Base-by-base conservation (phyloP, 257 asterid genomes). In the Echites panduratus region DNA sequence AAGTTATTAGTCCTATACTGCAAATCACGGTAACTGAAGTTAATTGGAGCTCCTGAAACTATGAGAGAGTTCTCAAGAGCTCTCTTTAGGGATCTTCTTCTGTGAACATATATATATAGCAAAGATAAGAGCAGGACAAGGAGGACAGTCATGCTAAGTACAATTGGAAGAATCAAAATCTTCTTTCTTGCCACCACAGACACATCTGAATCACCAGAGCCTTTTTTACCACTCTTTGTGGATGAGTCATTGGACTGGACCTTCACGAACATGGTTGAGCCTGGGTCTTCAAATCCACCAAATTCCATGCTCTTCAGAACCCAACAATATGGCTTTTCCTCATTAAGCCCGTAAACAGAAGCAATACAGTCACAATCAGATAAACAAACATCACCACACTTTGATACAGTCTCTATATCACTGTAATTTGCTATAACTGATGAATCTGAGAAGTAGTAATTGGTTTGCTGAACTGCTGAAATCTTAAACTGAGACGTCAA, bases 281-380 rank as follows among this genome's bases (percentile, higher is more conserved):
- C 92, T 0, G 89, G 71, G 77, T 90, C 96, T 82, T 85, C 92
- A 27, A 84, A 93, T 54, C 97, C 98, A 65, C 98, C 97, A 52
- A 88, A 90, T 68, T 88, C 94, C 86, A 89, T 79, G 47, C 80
- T 78, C 79, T 80, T 80, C 49, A 93, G 80, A 16, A 93, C 63
- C 98, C 98, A 93, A 77, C 97, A 93, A 41, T 90, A 93, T 16
- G 97, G 84, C 68, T 84, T 81, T 76, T 93, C 98, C 79, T 86
- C 98, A 7, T 75, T 77, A n/a, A 93, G 92, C 58, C 97, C 97
- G 7, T 90, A 89, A 59, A 93, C 88, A 8, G 97, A 90, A 50
- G 95, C 96, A 40, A 88, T 87, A 45, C 98, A 93, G 12, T 88
- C 85, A 32, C 98, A 93, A 58, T 84, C 88, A 1, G 90, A 82